A percentile compares a stretch with the other conserved stretches of the same genome.
Conservation (phyloP, 129 eudicot genomes). For the Arctium minus region DNA sequence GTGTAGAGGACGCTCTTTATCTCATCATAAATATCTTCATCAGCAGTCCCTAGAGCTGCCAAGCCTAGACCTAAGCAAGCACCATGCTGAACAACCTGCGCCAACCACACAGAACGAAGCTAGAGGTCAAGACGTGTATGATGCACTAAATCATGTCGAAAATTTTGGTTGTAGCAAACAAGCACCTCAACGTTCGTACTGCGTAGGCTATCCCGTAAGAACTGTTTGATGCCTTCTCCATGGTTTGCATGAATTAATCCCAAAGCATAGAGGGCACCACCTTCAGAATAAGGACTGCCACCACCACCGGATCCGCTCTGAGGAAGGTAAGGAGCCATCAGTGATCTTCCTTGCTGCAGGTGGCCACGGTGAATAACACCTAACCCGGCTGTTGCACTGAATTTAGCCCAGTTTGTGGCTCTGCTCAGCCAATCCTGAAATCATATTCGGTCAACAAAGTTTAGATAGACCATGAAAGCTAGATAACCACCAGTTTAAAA, state of each 20-base stretch:
- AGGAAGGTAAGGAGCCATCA: conserved; percentile 98
- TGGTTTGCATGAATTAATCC: conserved; percentile 98
- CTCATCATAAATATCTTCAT: conserved; percentile 89
- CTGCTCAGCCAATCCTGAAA: conserved; percentile 96
- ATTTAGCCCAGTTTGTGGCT: conserved; percentile 98
- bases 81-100: conserved; percentile 97
- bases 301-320: conserved; percentile 91
- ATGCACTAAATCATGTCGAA: background rate
- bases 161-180: background rate
- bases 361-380: conserved; percentile 96
- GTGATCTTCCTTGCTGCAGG: conserved; percentile 93
- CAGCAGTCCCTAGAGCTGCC: conserved; percentile 95
- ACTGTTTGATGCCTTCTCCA: conserved; percentile 96
- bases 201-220: conserved; percentile 80
- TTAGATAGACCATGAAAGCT: background rate
- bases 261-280: conserved; percentile 93
- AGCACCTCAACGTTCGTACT: conserved; percentile 88
- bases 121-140: background rate
- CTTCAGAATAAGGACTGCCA: conserved; percentile 97
- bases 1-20: conserved; percentile 79
- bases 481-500: background rate
- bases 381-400: conserved; percentile 95
- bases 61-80: conserved; percentile 96
- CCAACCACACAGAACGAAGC: background rate
- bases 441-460: background rate